These are phyloP conservation scores for Parsonsia alboflavescens DNA, from an alignment of 257 asterid species.

Conservation along the genomic window DNA sequence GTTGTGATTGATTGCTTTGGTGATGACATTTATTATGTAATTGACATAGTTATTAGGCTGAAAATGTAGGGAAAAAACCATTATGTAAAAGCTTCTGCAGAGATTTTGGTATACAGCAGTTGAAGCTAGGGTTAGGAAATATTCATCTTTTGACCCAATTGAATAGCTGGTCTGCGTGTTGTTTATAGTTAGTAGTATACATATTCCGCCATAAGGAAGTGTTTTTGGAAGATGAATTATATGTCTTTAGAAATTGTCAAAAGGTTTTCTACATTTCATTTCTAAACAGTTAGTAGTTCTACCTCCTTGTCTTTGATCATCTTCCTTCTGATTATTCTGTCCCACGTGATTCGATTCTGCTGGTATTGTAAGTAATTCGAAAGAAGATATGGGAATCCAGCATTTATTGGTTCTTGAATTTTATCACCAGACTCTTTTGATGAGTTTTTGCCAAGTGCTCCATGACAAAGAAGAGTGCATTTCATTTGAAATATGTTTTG, in stretches of 20 bases:
- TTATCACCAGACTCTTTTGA: too few species aligned
- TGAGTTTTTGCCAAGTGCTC: too few species aligned
- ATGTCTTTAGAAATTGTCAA: conserved; percentile 8
- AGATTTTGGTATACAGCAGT: conserved; percentile 39
- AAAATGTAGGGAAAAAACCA: conserved; percentile 16
- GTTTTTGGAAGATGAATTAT: conserved; percentile 21
- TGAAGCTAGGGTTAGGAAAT: conserved; percentile 32
- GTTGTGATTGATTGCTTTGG: conserved; percentile 26
- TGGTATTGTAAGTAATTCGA: not conserved
- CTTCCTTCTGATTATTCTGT: not conserved
- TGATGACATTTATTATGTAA: conserved; percentile 5
- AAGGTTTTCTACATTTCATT: not conserved
- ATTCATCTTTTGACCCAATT: conserved; percentile 23
- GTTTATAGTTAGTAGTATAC: conserved; percentile 31
- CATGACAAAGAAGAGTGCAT: too few species aligned
- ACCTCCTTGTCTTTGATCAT: not conserved
- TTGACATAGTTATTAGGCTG: conserved; percentile 15
- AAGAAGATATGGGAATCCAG: not conserved
- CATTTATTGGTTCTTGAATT: not conserved
- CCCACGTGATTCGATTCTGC: not conserved
- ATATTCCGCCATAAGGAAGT: conserved; percentile 21
- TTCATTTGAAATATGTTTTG: not conserved
- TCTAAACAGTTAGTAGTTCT: conserved; percentile 2
- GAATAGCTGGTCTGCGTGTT: conserved; percentile 24
- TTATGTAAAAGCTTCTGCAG: conserved; percentile 20